Evolutionary conservation across 1,284 basidiomycete genomes (phyloP).

Genomic region (Pascua sp.): DNA sequence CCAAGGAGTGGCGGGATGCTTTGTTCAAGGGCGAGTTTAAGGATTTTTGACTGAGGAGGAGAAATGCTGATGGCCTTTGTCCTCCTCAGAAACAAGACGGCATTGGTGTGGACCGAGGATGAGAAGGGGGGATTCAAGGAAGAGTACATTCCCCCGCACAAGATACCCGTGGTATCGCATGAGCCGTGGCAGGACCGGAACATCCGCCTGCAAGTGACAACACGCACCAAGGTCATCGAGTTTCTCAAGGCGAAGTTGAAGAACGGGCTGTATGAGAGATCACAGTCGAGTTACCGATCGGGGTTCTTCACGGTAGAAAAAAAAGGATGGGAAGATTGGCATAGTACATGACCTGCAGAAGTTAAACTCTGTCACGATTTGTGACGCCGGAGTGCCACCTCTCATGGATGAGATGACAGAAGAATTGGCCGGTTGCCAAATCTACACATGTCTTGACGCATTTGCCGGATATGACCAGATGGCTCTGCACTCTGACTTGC

Average conservation of each 20-base stretch:
- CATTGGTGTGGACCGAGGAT: conserved; percentile 4
- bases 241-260: conserved; percentile 2
- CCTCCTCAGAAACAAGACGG: conserved; percentile 2
- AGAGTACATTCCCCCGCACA: background rate
- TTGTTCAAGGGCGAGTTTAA: background rate
- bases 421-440: conserved; percentile 6
- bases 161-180: conserved; percentile 1
- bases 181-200: conserved; percentile 5
- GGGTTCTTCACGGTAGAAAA: conserved; percentile 13
- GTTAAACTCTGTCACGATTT: conserved; percentile 8
- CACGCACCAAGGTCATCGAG: background rate
- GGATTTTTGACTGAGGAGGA: background rate
- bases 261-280: conserved; percentile 7
- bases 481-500: background rate
- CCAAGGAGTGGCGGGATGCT: background rate
- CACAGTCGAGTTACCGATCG: conserved; percentile 4
- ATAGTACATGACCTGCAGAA: conserved; percentile 15
- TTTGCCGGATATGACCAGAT: conserved; percentile 14
- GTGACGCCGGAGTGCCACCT: conserved; percentile 7
- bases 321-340: conserved; percentile 11
- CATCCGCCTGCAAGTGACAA: background rate
- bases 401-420: conserved; percentile 16
- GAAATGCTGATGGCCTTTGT: background rate
- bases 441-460: conserved; percentile 11
- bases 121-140: conserved; percentile 6